Conservation (phyloP, 805 yeast species). For the Sugiyamaella chiloensis region DNA sequence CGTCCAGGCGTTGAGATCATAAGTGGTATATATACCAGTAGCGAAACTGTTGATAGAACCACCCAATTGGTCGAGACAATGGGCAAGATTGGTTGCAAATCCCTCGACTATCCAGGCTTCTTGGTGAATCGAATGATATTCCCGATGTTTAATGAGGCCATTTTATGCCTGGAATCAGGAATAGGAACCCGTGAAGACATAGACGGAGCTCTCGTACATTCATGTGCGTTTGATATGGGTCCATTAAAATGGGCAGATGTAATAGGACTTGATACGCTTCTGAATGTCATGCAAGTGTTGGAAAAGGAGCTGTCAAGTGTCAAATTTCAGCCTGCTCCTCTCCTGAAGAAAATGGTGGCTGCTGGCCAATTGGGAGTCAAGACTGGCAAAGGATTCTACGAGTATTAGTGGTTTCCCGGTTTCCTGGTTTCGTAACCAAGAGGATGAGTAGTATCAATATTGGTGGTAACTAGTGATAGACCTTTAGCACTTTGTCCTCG, state of each 20-base stretch:
- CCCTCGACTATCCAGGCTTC: constrained; percentile 40
- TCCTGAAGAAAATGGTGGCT: constrained; percentile 36
- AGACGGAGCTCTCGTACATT: constrained; percentile 40
- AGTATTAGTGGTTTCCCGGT: too few relatives aligned
- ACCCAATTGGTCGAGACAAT: constrained; percentile 30
- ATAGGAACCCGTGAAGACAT: constrained; percentile 38
- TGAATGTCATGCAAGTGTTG: constrained; percentile 38
- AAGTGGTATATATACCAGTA: constrained; percentile 38
- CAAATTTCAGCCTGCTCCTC: constrained; percentile 38
- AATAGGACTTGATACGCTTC: constrained; percentile 40
- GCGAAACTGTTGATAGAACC: constrained; percentile 31
- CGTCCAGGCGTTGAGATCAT: constrained; percentile 41
- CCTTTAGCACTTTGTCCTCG: too few relatives aligned
- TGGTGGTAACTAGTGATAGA: too few relatives aligned
- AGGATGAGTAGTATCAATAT: too few relatives aligned
- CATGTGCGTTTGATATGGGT: constrained; percentile 45
- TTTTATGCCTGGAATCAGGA: constrained; percentile 37
- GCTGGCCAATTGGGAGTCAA: constrained; percentile 40
- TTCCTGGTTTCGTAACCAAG: too few relatives aligned
- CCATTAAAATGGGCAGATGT: constrained; percentile 42
- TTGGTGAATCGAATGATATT: constrained; percentile 39
- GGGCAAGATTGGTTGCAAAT: constrained; percentile 37
- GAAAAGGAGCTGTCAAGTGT: constrained; percentile 37
- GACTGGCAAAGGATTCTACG: constrained; percentile 39
- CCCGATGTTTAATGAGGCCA: constrained; percentile 43